Conservation (phyloP, 2,329 filamentous ascomycete genomes). For the Cytospora schulzeri region DNA sequence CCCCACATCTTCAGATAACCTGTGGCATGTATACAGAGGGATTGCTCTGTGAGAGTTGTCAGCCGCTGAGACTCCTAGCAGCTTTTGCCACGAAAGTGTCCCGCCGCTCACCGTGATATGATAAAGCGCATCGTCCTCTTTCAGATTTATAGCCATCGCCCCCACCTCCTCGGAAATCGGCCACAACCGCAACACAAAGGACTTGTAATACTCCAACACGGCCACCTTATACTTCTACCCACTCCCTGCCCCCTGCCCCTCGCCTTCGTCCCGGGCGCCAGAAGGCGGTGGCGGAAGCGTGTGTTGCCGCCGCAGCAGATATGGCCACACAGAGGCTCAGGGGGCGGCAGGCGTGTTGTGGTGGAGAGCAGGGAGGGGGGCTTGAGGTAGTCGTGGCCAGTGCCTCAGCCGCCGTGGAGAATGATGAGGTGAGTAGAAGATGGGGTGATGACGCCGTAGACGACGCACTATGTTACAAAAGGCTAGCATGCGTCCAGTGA, state of each 20-base stretch:
- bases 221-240: conserved; percentile 35
- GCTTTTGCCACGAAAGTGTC: conserved; percentile 7
- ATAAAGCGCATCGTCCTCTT: conserved; percentile 27
- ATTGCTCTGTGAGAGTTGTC: not conserved
- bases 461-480: not conserved
- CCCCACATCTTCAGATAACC: conserved; percentile 21
- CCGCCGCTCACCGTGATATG: conserved; percentile 27
- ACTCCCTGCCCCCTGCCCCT: conserved; percentile 30
- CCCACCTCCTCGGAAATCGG: conserved; percentile 22
- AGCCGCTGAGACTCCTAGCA: conserved; percentile 13
- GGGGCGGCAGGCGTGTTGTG: conserved; percentile 33
- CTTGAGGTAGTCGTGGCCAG: conserved; percentile 46
- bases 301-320: conserved; percentile 49
- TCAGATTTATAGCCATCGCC: conserved; percentile 21
- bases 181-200: conserved; percentile 33
- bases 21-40: conserved; percentile 14
- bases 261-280: conserved; percentile 23
- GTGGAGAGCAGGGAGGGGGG: conserved; percentile 42
- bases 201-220: conserved; percentile 34
- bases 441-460: not conserved
- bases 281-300: no score
- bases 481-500: no score
- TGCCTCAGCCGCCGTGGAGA: conserved; percentile 50
- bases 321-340: conserved; percentile 58
- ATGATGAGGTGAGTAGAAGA: conserved; percentile 18